Evolutionary conservation across 768 basidiomycete genomes (phyloP), one percentile per base, ranked within the genome.

Genomic region (Chalciporus sphaerocephalus): DNA sequence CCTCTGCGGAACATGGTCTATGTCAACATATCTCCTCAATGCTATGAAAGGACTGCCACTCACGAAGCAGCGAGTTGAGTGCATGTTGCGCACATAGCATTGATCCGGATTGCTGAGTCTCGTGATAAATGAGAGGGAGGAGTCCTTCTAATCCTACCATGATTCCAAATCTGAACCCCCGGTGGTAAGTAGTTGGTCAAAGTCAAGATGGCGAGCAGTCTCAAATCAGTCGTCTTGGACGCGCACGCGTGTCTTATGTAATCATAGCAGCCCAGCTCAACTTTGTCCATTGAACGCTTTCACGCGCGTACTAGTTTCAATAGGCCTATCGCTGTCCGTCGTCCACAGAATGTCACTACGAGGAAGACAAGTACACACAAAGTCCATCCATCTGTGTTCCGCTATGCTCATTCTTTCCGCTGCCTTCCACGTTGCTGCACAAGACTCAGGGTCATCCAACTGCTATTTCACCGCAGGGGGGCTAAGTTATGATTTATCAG

Each of bases 41-140:
- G 54, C 10, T 32, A 23, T 18, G 27, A 74, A 74, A 74, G 41
- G 33, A 42, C 44, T 42, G 48, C 40, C 35, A 59, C 58, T 36
- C 55, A 91, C 89, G 89, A 23, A 92, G 72, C 16, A 92, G 71
- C 15, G 79, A 78, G 60, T 92, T 92, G 24, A 92, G 72, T 7
- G 90, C 87, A 67, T 92, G 87, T 59, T 92, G 89, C 11, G 89
- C 90, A 60, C 90, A 92, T 23, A 92, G 76, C 79, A 87, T 87
- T 2, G 87, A 89, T 18, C 87, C 87, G 46, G 67, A 52, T 59
- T 90, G 77, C 63, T 92, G 89, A 50, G 63, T 77, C 60, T 92
- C 88, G 64, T 90, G 87, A 61, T 91, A 91, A 46, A 92, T 85
- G 9, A 74, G 59, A 7, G 71, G 60, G 11, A 71, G 53, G 9